A percentile compares a stretch with the other conserved stretches of the same genome.
phyloP scores from a whole-genome alignment of 148 eudicot species.

The Nepenthes gracilis region DNA sequence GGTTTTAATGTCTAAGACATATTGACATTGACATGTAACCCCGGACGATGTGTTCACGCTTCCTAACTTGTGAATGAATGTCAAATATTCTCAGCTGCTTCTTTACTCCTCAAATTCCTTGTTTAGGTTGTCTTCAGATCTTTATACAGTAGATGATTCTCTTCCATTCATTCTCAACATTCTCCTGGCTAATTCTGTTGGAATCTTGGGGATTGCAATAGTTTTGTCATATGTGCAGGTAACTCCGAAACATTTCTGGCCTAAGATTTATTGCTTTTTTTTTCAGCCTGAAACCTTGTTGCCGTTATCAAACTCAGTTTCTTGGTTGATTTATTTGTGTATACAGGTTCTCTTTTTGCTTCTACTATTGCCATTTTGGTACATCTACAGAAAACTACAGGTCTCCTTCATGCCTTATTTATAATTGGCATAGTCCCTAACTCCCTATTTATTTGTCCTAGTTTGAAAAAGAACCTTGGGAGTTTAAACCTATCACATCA shows the following conservation, averaged over 20 bases:
- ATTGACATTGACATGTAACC: too few relatives aligned
- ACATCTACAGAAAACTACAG: conserved; percentile 79
- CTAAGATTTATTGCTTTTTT: not conserved
- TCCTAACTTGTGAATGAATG: not conserved
- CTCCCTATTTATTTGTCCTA: not conserved
- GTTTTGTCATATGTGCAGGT: conserved; percentile 90
- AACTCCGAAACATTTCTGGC: not conserved
- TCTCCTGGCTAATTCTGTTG: conserved; percentile 88
- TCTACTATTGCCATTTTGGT: conserved; percentile 81
- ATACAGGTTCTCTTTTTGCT: conserved; percentile 68
- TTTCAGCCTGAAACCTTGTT: not conserved
- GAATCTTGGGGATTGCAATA: conserved; percentile 70
- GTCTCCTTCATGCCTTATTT: conserved; percentile 15
- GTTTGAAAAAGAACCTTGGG: not conserved
- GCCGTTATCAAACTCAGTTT: not conserved
- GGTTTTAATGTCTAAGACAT: too few relatives aligned
- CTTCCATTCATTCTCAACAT: conserved; percentile 98
- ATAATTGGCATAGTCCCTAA: not conserved
- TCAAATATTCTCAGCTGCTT: not conserved
- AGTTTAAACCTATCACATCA: too few relatives aligned
- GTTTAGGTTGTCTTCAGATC: conserved; percentile 91
- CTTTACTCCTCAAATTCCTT: conserved; percentile 11
- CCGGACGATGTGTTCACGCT: too few relatives aligned
- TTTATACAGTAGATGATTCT: conserved; percentile 89
- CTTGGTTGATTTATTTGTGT: conserved; percentile 1